phyloP scores from a whole-genome alignment of 495 filamentous ascomycete genomes.

The Talaromyces liani region DNA sequence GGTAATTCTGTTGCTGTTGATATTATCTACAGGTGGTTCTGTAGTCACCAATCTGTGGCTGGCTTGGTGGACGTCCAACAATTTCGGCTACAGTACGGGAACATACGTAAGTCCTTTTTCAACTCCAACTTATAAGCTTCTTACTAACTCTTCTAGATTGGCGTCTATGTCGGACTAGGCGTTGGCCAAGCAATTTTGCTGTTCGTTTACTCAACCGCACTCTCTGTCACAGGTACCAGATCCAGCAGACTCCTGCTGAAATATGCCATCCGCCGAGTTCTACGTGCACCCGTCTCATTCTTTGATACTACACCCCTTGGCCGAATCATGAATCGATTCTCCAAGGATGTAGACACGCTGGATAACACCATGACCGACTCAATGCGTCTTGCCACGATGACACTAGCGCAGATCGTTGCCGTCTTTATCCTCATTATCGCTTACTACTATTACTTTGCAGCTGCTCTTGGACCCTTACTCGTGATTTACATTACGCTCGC shows the following conservation, averaged over 20 bases:
- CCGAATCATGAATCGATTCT: constrained; percentile 44
- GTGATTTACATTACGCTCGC: constrained; percentile 41
- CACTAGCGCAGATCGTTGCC: constrained; percentile 8
- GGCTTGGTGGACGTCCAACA: constrained; percentile 81
- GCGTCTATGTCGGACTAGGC: constrained; percentile 4
- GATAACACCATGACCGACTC: constrained; percentile 25
- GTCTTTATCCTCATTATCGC: constrained; percentile 13
- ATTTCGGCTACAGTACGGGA: constrained; percentile 51
- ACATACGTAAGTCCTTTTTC: constrained; percentile 84
- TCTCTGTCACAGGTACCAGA: constrained; percentile 23
- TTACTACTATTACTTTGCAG: constrained; percentile 11
- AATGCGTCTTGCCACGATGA: constrained; percentile 19
- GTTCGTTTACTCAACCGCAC: constrained; percentile 16
- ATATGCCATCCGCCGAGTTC: constrained; percentile 32
- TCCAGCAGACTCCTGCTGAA: constrained; percentile 39
- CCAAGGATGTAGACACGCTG: constrained; percentile 37
- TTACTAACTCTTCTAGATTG: constrained; percentile 37
- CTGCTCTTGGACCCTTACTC: constrained; percentile 11
- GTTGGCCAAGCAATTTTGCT: constrained; percentile 14
- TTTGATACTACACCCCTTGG: constrained; percentile 43
- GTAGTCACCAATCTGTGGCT: constrained; percentile 88
- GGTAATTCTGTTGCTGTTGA: constrained; percentile 55
- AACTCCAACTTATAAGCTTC: constrained; percentile 61
- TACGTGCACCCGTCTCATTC: constrained; percentile 41
- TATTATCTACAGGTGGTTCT: constrained; percentile 69